Evolutionary conservation across 169 alveolate species (phyloP).

Genomic region (Pseudocohnilembus persalinus): DNA sequence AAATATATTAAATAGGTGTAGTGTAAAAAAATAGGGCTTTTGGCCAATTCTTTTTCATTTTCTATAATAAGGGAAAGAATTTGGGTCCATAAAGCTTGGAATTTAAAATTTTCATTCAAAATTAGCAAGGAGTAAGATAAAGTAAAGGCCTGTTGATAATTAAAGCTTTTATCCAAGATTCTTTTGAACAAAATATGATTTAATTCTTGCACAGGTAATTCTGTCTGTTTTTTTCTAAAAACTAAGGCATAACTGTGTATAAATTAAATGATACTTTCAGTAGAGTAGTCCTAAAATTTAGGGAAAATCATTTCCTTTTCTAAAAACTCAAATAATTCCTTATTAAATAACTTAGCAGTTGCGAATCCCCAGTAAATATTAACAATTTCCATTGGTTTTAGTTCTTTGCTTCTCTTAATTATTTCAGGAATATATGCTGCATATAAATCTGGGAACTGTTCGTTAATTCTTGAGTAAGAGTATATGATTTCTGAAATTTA

Average conservation of each 20-base stretch:
- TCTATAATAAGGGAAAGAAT: not conserved
- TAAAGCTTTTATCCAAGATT: not conserved
- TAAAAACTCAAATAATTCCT: not conserved
- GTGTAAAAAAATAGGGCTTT: not conserved
- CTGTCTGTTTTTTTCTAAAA: not conserved
- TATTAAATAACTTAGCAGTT: not conserved
- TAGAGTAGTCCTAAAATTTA: not conserved
- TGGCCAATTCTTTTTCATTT: not conserved
- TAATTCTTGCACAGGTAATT: not conserved
- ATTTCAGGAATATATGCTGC: not conserved
- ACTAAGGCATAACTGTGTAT: not conserved
- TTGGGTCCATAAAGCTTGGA: not conserved
- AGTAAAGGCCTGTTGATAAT: not conserved
- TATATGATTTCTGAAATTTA: slow-evolving; percentile 9
- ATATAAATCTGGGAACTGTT: slow-evolving; percentile 2
- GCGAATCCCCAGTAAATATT: slow-evolving; percentile 27
- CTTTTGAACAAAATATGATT: not conserved
- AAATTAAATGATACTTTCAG: slow-evolving; percentile 5
- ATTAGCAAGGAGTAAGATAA: slow-evolving; percentile 1
- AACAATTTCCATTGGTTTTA: not conserved
- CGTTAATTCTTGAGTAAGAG: slow-evolving; percentile 19
- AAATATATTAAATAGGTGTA: slow-evolving; percentile 4
- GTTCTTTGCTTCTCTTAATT: not conserved
- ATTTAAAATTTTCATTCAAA: not conserved
- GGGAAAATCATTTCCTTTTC: not conserved